phyloP scores from a whole-genome alignment of 1,284 basidiomycete species.

The Apiotrichum domesticum region DNA sequence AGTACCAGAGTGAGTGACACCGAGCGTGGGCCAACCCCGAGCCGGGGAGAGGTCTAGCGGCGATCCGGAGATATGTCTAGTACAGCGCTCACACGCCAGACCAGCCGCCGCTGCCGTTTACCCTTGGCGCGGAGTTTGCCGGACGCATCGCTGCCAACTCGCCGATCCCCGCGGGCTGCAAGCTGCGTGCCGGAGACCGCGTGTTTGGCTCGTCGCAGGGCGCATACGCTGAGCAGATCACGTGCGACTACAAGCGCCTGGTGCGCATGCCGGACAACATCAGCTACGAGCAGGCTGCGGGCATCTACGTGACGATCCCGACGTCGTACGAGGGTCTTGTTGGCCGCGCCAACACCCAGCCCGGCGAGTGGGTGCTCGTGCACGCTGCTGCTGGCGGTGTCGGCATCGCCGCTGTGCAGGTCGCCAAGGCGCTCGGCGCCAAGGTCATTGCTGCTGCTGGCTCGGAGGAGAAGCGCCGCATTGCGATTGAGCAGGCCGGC shows the following conservation, averaged over 20 bases:
- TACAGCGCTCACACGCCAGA: conserved; percentile 18
- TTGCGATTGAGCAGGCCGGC: conserved; percentile 44
- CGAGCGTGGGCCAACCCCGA: too few species aligned
- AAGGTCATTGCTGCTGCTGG: conserved; percentile 50
- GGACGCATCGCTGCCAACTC: conserved; percentile 68
- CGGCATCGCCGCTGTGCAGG: conserved; percentile 81
- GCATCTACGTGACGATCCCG: conserved; percentile 18
- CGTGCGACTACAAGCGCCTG: conserved; percentile 52
- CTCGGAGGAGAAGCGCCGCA: conserved; percentile 44
- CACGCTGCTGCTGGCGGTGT: conserved; percentile 83
- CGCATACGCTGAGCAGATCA: conserved; percentile 67
- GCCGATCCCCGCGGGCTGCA: conserved; percentile 74
- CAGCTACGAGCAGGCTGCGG: conserved; percentile 59
- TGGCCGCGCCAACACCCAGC: conserved; percentile 68
- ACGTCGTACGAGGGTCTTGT: conserved; percentile 70
- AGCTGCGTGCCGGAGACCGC: conserved; percentile 74
- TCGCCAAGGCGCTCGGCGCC: conserved; percentile 62
- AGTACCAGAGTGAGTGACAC: conserved; percentile 59
- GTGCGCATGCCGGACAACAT: conserved; percentile 61
- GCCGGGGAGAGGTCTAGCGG: too few species aligned
- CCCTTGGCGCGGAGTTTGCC: conserved; percentile 77
- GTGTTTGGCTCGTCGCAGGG: conserved; percentile 83
- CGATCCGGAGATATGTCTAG: too few species aligned
- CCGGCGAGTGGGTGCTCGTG: conserved; percentile 81
- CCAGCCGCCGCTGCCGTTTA: conserved; percentile 76